These are phyloP conservation scores for Chaetomium olivaceum DNA, from an alignment of 2,329 filamentous ascomycete genomes.

Conservation along the genomic window DNA sequence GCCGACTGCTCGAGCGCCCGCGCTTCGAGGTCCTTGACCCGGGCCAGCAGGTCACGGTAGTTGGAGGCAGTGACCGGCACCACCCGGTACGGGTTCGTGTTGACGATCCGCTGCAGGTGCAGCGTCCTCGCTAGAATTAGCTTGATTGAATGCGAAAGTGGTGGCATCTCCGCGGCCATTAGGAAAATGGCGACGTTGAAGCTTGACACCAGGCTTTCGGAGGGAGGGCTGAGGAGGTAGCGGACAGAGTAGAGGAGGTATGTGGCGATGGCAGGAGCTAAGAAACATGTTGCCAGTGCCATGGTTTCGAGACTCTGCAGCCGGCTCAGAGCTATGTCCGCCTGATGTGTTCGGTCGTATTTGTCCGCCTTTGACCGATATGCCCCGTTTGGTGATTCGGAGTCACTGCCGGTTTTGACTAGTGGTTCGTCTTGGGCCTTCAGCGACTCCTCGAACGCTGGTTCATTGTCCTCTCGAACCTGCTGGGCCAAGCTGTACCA, in stretches of 20 bases:
- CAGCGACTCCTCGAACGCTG: slow-evolving; percentile 43
- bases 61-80: slow-evolving; percentile 43
- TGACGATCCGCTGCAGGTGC: slow-evolving; percentile 74
- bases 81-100: slow-evolving; percentile 49
- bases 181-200: slow-evolving; percentile 92
- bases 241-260: slow-evolving; percentile 82
- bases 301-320: slow-evolving; percentile 73
- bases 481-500: slow-evolving; percentile 75
- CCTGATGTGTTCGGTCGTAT: neutral
- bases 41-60: slow-evolving; percentile 59
- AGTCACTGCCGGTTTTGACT: slow-evolving; percentile 30
- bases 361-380: neutral
- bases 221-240: slow-evolving; percentile 75
- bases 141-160: slow-evolving; percentile 77
- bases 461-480: slow-evolving; percentile 55
- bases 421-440: slow-evolving; percentile 41
- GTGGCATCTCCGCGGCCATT: slow-evolving; percentile 81
- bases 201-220: slow-evolving; percentile 85
- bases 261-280: slow-evolving; percentile 75
- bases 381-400: slow-evolving; percentile 34
- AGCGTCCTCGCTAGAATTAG: slow-evolving; percentile 77
- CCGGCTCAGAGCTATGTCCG: slow-evolving; percentile 53
- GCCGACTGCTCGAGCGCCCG: slow-evolving; percentile 40
- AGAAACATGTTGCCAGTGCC: slow-evolving; percentile 76
- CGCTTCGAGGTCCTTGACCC: slow-evolving; percentile 70